Percentiles rank a stretch among this genome's conserved stretches.
These are phyloP conservation scores for Aspergillus hancockii DNA, from an alignment of 495 filamentous ascomycete genomes.

Conservation along the genomic window DNA sequence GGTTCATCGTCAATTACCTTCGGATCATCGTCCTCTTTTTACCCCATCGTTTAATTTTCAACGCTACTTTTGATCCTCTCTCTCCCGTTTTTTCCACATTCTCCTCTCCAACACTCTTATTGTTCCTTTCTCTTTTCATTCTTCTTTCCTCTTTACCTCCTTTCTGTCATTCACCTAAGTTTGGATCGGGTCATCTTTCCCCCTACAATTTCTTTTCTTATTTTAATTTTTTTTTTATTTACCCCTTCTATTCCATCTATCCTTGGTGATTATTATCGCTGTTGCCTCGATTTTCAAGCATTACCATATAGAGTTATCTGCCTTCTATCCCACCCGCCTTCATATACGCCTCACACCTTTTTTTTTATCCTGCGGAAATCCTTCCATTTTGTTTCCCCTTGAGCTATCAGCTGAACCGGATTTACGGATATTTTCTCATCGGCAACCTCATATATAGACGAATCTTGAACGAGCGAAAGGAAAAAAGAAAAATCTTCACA, in stretches of 20 bases:
- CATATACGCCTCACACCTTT: background rate
- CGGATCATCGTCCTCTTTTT: conserved; percentile 10
- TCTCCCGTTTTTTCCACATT: conserved; percentile 27
- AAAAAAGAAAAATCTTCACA: conserved; percentile 11
- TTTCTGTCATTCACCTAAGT: conserved; percentile 6
- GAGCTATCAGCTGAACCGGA: background rate
- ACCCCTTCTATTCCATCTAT: conserved; percentile 11
- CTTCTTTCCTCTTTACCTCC: no score
- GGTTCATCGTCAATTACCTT: conserved; percentile 5
- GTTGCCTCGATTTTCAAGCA: conserved; percentile 8
- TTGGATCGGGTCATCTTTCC: conserved; percentile 10
- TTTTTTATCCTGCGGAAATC: conserved; percentile 7
- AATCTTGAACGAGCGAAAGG: background rate
- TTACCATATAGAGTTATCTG: conserved; percentile 2
- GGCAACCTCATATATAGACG: conserved; percentile 1
- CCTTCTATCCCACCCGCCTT: background rate
- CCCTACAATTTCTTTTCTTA: conserved; percentile 7
- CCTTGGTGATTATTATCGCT: conserved; percentile 1
- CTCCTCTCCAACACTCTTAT: conserved; percentile 21
- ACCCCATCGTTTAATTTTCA: conserved; percentile 5
- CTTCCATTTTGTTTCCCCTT: conserved; percentile 11
- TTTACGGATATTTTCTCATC: background rate
- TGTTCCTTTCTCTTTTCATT: conserved; percentile 17
- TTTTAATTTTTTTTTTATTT: conserved; percentile 13
- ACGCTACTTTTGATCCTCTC: conserved; percentile 27